phyloP scores from a whole-genome alignment of 1,284 basidiomycete genomes.

The Rhodotorula sp. region DNA sequence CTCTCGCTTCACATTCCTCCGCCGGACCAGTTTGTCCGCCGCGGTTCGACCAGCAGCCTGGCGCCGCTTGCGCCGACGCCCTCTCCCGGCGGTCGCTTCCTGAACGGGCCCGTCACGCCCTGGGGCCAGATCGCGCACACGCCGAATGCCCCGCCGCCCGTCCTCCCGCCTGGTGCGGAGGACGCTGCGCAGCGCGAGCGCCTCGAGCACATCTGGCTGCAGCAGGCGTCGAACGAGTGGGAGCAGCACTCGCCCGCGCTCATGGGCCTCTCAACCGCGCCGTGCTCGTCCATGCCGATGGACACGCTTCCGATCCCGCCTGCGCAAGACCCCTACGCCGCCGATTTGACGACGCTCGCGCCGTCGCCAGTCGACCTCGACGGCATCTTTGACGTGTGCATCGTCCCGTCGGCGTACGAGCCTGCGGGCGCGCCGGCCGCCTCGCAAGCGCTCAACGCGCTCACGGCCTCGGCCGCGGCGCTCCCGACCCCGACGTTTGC shows the following conservation, averaged over 20 bases:
- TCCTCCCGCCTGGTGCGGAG: not conserved
- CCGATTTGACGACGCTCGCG: not conserved
- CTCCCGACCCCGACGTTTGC: not conserved
- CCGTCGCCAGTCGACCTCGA: not conserved
- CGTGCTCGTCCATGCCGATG: not conserved
- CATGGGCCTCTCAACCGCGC: not conserved
- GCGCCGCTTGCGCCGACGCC: not conserved
- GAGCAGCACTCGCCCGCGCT: conserved; percentile 32
- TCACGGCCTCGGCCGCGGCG: not conserved
- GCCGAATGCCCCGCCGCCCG: conserved; percentile 31
- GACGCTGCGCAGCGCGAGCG: conserved; percentile 10
- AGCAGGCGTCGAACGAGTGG: conserved; percentile 18
- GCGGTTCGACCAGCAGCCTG: not conserved
- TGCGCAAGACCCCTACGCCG: not conserved
- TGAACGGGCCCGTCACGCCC: conserved; percentile 23
- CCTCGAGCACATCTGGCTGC: conserved; percentile 29
- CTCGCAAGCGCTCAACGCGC: not conserved
- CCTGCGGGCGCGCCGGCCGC: not conserved
- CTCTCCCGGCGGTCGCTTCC: not conserved
- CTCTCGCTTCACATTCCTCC: conserved; percentile 40
- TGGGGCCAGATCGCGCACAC: conserved; percentile 38
- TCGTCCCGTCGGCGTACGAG: not conserved
- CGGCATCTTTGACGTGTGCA: not conserved
- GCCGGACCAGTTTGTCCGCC: conserved; percentile 20
- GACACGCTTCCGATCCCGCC: not conserved